Evolutionary conservation across 1,284 basidiomycete species (phyloP).

Genomic region (Tilletia setariae): DNA sequence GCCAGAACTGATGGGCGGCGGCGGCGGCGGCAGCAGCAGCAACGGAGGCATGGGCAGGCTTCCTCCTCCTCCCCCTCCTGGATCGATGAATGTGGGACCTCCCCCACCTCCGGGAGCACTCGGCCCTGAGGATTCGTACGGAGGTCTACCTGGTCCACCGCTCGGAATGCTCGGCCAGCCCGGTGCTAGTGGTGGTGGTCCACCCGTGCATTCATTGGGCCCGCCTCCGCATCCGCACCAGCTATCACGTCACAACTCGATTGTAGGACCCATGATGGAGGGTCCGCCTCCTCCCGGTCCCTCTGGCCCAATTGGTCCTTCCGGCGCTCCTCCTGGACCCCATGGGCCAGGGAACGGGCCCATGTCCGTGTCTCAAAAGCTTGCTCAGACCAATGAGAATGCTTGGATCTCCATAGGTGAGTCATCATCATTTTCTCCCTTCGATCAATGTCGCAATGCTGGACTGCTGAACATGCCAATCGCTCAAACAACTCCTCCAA

Average conservation of each 20-base stretch:
- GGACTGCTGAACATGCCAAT: too few relatives aligned
- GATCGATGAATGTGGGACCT: background rate
- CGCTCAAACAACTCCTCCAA: too few relatives aligned
- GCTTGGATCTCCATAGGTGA: conserved; percentile 44
- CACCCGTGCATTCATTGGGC: background rate
- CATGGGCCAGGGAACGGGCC: background rate
- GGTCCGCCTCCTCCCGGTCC: background rate
- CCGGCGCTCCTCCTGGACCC: background rate
- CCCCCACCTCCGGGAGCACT: background rate
- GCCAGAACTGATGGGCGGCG: background rate
- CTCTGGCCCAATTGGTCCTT: background rate
- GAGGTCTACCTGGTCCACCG: background rate
- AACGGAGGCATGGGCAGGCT: too few relatives aligned
- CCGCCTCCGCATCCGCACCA: conserved; percentile 12
- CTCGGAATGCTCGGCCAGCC: background rate
- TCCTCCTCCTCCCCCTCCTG: background rate
- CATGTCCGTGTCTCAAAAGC: conserved; percentile 29
- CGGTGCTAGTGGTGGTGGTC: background rate
- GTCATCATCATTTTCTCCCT: background rate
- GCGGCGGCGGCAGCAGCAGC: background rate
- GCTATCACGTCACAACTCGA: conserved; percentile 10
- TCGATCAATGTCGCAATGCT: background rate
- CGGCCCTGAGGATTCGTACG: background rate
- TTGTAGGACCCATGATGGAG: background rate
- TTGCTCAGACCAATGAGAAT: conserved; percentile 45